phyloP scores from a whole-genome alignment of 163 green algal genomes.

The Chlorella variabilis region DNA sequence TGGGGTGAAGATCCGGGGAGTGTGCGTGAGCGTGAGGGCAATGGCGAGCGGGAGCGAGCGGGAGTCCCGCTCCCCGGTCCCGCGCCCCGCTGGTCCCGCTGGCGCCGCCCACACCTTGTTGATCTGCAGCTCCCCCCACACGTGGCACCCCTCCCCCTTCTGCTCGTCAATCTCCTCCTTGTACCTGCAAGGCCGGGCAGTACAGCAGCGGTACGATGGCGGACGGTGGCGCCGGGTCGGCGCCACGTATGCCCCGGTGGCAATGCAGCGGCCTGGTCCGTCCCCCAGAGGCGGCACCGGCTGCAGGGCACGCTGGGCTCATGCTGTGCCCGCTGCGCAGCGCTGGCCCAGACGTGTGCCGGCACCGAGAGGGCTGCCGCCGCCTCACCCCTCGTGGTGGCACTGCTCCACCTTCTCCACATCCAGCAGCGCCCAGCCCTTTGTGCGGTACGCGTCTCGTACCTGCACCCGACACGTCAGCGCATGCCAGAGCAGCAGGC shows the following conservation, averaged over 20 bases:
- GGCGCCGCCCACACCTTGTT: no score
- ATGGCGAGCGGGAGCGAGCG: no score
- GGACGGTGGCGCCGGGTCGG: no score
- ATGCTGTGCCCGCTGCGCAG: not conserved
- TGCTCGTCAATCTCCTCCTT: slow-evolving; percentile 71
- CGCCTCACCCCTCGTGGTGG: slow-evolving; percentile 81
- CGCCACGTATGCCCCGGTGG: no score
- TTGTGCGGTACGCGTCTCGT: slow-evolving; percentile 85
- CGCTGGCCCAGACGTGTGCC: not conserved
- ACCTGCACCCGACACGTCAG: slow-evolving; percentile 63
- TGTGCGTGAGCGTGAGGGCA: no score
- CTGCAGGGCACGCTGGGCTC: no score
- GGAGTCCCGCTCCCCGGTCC: no score
- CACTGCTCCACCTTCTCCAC: slow-evolving; percentile 87
- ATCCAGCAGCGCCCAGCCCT: slow-evolving; percentile 87
- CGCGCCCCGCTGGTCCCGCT: no score
- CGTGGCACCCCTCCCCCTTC: slow-evolving; percentile 92
- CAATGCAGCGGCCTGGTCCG: no score
- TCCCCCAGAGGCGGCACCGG: no score
- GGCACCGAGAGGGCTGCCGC: no score
- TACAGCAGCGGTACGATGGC: not conserved
- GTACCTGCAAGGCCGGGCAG: not conserved
- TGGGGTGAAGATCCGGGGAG: no score
- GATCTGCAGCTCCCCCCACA: slow-evolving; percentile 91
- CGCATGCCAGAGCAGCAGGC: not conserved